Conservation (phyloP, 805 yeast species). For the Huiozyma naganishii region DNA sequence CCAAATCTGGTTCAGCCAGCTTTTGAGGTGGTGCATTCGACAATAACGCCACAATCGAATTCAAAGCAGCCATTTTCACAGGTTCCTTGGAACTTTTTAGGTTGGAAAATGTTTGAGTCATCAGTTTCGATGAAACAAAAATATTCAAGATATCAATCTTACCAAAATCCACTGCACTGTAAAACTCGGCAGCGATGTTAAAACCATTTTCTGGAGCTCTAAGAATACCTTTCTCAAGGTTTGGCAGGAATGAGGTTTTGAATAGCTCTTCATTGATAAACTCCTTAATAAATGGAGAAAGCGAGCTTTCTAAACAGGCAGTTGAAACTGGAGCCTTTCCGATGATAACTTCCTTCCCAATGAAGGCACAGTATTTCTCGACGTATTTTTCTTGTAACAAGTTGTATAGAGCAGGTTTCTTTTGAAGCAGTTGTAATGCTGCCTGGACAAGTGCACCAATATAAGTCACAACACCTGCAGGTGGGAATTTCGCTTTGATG, state of each 20-base stretch:
- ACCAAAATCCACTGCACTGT: slow-evolving; percentile 17
- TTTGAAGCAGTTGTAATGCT: slow-evolving; percentile 13
- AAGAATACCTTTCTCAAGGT: slow-evolving; percentile 60
- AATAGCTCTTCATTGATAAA: slow-evolving; percentile 33
- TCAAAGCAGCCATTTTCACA: slow-evolving; percentile 43
- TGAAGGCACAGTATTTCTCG: slow-evolving; percentile 16
- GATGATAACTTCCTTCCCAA: slow-evolving; percentile 34
- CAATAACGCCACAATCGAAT: slow-evolving; percentile 25
- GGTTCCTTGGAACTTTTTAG: slow-evolving; percentile 61
- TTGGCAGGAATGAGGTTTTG: slow-evolving; percentile 38
- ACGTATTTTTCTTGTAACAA: slow-evolving; percentile 13
- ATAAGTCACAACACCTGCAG: slow-evolving; percentile 28
- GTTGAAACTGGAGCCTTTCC: slow-evolving; percentile 35
- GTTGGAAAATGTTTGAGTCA: slow-evolving; percentile 40
- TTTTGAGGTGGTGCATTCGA: slow-evolving; percentile 11
- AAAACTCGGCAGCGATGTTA: slow-evolving; percentile 42
- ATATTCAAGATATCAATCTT: slow-evolving; percentile 34
- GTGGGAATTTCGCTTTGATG: slow-evolving; percentile 19
- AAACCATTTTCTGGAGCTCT: slow-evolving; percentile 71
- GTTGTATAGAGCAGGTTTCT: slow-evolving; percentile 14
- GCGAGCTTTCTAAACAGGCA: slow-evolving; percentile 33
- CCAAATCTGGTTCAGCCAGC: slow-evolving; percentile 22
- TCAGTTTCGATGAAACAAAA: slow-evolving; percentile 37
- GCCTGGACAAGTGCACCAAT: slow-evolving; percentile 30
- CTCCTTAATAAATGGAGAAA: slow-evolving; percentile 35